Evolutionary conservation across 805 yeast species (phyloP), one percentile per base, ranked within the genome.

Genomic region (Vanderwaltozyma yarrowii): DNA sequence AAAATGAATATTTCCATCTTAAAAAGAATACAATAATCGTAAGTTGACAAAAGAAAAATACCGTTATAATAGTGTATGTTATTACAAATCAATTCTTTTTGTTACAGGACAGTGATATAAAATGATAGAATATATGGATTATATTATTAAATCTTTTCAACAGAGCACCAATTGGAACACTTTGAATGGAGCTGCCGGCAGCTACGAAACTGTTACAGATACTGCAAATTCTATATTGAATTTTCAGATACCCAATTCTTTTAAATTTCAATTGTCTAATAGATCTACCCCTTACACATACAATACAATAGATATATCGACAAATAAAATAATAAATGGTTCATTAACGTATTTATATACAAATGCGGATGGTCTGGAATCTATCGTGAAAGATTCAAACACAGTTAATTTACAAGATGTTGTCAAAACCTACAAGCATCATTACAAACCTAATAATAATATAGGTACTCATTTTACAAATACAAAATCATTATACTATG

Each of bases 121-220:
- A 31, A 86, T 86, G 96, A 66, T 78, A 44, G 71, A 75, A 31
- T 88, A 82, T 63, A 86, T 89, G 95, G 95, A 89, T 49, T 81
- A 80, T 58, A 73, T 89, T 24, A 79, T 80, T 48, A 69, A 72
- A 59, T 73, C 83, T 47, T 89, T 83, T 62, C 74, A 80, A 56
- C 60, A 66, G 28, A 58, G 80, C 18, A 78, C 94, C 1, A 70
- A 71, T 5, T 88, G 96, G 96, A 76, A 79, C 48, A 73, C 74
- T 40, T 16, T 5, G 7, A 9, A 19, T 19, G 23, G 16, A 6
- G 85, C 83, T 45, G 11, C 23, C 11, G 81, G 81, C 57, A 71
- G 82, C 26, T 86, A 81, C 52, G 80, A 86, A 37, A 76, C 79
- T 48, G 69, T 89, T 16, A 73, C 80, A 2, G 78, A 80, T n/a